These are phyloP conservation scores for Rhododendron henanense DNA, from an alignment of 148 eudicot genomes.

Conservation along the genomic window DNA sequence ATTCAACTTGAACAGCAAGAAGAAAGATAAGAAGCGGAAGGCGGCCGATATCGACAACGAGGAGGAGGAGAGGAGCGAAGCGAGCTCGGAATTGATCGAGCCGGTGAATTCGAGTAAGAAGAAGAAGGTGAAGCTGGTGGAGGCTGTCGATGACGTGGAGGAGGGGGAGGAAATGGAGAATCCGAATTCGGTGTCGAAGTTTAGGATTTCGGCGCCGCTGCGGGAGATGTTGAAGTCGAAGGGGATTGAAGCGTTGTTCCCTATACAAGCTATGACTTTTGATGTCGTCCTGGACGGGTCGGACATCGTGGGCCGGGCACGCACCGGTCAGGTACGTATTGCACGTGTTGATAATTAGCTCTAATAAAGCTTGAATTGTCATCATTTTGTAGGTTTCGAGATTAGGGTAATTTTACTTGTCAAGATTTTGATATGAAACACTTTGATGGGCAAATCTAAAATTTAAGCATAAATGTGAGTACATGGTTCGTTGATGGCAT, in stretches of 20 bases:
- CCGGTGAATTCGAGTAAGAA: slow-evolving; percentile 42
- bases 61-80: slow-evolving; percentile 28
- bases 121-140: slow-evolving; percentile 33
- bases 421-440: neutral
- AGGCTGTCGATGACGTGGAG: slow-evolving; percentile 22
- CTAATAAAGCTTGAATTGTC: neutral
- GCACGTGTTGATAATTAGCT: neutral
- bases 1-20: slow-evolving; percentile 19
- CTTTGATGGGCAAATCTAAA: neutral
- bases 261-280: slow-evolving; percentile 91
- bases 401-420: neutral
- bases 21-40: slow-evolving; percentile 57
- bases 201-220: slow-evolving; percentile 67
- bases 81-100: slow-evolving; percentile 40
- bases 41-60: slow-evolving; percentile 24
- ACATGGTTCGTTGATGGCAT: neutral
- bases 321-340: slow-evolving; percentile 79
- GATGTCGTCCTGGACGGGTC: slow-evolving; percentile 53
- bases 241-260: slow-evolving; percentile 79
- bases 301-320: slow-evolving; percentile 89
- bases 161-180: slow-evolving; percentile 6
- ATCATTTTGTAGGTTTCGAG: neutral
- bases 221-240: slow-evolving; percentile 49
- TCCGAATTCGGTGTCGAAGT: slow-evolving; percentile 62
- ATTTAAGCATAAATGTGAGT: neutral